These are phyloP conservation scores for Syzygium aqueum DNA, from an alignment of 345 rosid species.

Conservation along the genomic window DNA sequence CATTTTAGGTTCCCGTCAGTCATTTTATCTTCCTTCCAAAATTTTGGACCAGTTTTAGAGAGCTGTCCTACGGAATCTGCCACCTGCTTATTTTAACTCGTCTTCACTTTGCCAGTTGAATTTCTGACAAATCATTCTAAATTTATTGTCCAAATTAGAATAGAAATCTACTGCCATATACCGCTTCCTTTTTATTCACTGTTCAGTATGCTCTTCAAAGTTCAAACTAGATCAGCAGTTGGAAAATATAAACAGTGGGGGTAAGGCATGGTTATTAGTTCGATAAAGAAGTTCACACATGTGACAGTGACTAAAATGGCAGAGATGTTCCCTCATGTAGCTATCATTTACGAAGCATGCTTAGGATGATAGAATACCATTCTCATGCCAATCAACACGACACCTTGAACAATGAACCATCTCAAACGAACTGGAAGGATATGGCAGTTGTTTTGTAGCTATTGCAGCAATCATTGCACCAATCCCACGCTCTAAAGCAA, in stretches of 20 bases:
- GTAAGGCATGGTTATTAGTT: background rate
- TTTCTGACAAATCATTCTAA: background rate
- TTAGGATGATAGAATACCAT: slow-evolving; percentile 43
- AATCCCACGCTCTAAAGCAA: slow-evolving; percentile 90
- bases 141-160: background rate
- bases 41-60: background rate
- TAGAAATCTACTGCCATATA: background rate
- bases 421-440: slow-evolving; percentile 84
- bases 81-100: background rate
- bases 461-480: slow-evolving; percentile 81
- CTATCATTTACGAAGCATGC: background rate
- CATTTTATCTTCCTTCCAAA: background rate
- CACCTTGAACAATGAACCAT: slow-evolving; percentile 98
- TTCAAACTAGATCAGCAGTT: background rate
- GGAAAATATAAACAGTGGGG: background rate
- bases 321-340: background rate
- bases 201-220: background rate
- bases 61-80: background rate
- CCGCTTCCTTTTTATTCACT: background rate
- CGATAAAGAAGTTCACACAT: background rate
- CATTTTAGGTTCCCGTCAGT: background rate
- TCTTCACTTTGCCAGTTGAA: background rate
- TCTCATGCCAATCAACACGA: slow-evolving; percentile 92
- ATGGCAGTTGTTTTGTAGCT: slow-evolving; percentile 82
- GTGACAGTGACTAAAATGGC: background rate